A percentile compares a stretch with the other conserved stretches of the same genome.
phyloP scores from a whole-genome alignment of 352 stramenopile species.

The Phytophthora cactorum region DNA sequence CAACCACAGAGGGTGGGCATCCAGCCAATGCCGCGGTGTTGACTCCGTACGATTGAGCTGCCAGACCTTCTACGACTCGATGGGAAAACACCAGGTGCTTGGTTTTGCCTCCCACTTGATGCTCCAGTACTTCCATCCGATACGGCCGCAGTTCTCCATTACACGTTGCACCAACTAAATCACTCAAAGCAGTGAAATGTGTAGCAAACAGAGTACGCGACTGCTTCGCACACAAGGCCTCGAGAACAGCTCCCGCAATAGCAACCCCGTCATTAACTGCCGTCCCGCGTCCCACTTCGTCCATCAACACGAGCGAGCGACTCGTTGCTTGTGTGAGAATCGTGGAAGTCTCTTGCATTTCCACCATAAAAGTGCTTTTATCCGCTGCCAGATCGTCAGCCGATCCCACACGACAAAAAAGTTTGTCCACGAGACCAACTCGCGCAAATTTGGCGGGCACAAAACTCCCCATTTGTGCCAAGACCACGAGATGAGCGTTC shows the following conservation, averaged over 20 bases:
- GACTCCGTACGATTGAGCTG: slow-evolving; percentile 78
- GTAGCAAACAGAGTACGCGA: slow-evolving; percentile 83
- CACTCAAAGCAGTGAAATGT: slow-evolving; percentile 78
- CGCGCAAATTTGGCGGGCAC: slow-evolving; percentile 77
- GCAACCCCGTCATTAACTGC: slow-evolving; percentile 78
- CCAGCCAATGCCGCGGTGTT: slow-evolving; percentile 80
- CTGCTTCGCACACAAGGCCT: slow-evolving; percentile 63
- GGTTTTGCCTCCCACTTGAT: slow-evolving; percentile 20
- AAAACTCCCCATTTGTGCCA: slow-evolving; percentile 86
- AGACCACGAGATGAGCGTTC: slow-evolving; percentile 74
- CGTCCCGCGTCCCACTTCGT: slow-evolving; percentile 88
- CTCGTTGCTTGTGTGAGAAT: slow-evolving; percentile 76
- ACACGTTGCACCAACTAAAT: slow-evolving; percentile 44
- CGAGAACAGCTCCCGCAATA: slow-evolving; percentile 81
- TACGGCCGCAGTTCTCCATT: slow-evolving; percentile 54
- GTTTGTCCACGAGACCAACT: slow-evolving; percentile 77
- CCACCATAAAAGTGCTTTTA: slow-evolving; percentile 88
- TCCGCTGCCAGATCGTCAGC: slow-evolving; percentile 81
- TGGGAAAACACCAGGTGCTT: slow-evolving; percentile 80
- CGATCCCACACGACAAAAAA: slow-evolving; percentile 86
- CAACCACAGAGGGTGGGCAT: slow-evolving; percentile 53
- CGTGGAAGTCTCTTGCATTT: slow-evolving; percentile 88
- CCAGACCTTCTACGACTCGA: slow-evolving; percentile 71
- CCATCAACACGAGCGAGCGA: slow-evolving; percentile 88
- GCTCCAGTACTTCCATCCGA: slow-evolving; percentile 75